Conservation (phyloP, 305 asterid genomes). For the Coffea humblotiana region DNA sequence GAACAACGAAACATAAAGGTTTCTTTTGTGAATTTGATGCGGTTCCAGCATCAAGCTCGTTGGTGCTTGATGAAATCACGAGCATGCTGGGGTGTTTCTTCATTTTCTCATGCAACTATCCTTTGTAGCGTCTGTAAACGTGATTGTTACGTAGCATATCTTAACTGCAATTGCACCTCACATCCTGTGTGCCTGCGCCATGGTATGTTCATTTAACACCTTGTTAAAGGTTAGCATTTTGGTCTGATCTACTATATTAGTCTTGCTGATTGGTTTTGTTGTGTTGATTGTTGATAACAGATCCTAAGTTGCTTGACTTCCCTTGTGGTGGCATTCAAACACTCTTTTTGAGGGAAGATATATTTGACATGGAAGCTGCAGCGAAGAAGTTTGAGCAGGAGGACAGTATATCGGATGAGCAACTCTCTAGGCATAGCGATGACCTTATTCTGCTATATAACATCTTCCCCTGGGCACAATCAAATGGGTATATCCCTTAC, state of each 20-base stretch:
- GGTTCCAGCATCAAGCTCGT: constrained; percentile 82
- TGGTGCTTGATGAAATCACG: constrained; percentile 66
- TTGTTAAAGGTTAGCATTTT: constrained; percentile 14
- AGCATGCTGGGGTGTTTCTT: constrained; percentile 46
- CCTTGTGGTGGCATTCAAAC: constrained; percentile 56
- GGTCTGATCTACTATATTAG: constrained; percentile 3
- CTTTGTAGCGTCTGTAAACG: constrained; percentile 90
- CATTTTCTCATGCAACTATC: constrained; percentile 72
- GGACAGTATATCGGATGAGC: constrained; percentile 43
- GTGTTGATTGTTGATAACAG: constrained; percentile 37
- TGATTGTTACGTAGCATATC: constrained; percentile 86
- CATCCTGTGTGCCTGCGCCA: constrained; percentile 92
- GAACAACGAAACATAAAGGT: constrained; percentile 52
- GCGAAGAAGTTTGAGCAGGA: constrained; percentile 84
- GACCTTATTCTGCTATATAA: constrained; percentile 47
- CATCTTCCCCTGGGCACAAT: constrained; percentile 46
- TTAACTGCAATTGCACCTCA: constrained; percentile 68
- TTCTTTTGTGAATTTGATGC: constrained; percentile 70
- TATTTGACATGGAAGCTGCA: constrained; percentile 66
- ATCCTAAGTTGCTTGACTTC: constrained; percentile 52
- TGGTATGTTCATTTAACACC: constrained; percentile 48
- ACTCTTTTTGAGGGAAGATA: constrained; percentile 68
- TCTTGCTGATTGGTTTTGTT: constrained; percentile 16
- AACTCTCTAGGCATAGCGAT: constrained; percentile 37
- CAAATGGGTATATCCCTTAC: constrained; percentile 65